phyloP scores from a whole-genome alignment of 257 asterid genomes.

The Solanum ossicruentum region DNA sequence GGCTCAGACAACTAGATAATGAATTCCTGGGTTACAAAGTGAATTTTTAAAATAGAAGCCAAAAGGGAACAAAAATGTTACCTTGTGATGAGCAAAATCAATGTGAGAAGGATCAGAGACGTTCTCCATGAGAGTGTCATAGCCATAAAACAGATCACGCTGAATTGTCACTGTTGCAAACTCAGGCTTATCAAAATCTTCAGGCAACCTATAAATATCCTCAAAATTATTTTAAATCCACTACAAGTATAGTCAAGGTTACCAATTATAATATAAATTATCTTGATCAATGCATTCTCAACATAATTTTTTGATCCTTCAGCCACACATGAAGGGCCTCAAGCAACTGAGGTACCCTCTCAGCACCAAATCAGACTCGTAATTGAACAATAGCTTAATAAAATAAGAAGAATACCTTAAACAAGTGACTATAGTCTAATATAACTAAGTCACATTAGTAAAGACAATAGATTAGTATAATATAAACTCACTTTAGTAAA shows the following conservation, averaged over 20 bases:
- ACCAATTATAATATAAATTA: background rate
- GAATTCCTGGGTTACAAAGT: background rate
- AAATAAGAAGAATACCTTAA: background rate
- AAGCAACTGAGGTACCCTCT: background rate
- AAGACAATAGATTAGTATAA: background rate
- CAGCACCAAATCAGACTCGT: background rate
- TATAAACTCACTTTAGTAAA: background rate
- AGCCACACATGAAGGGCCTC: background rate
- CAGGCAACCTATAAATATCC: conserved; percentile 64
- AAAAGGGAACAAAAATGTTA: background rate
- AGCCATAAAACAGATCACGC: conserved; percentile 87
- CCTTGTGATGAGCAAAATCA: conserved; percentile 99
- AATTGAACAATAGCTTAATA: background rate
- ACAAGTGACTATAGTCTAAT: background rate
- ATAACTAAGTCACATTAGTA: background rate
- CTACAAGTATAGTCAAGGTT: background rate
- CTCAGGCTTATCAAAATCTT: conserved; percentile 82
- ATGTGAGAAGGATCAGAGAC: conserved; percentile 99
- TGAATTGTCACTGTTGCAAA: conserved; percentile 89
- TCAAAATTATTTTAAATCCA: no score
- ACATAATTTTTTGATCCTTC: background rate
- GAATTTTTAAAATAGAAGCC: background rate
- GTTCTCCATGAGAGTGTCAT: conserved; percentile 98
- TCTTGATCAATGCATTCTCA: background rate
- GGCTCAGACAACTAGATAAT: background rate